Conservation (phyloP, 345 rosid species). For the Heritiera littoralis region DNA sequence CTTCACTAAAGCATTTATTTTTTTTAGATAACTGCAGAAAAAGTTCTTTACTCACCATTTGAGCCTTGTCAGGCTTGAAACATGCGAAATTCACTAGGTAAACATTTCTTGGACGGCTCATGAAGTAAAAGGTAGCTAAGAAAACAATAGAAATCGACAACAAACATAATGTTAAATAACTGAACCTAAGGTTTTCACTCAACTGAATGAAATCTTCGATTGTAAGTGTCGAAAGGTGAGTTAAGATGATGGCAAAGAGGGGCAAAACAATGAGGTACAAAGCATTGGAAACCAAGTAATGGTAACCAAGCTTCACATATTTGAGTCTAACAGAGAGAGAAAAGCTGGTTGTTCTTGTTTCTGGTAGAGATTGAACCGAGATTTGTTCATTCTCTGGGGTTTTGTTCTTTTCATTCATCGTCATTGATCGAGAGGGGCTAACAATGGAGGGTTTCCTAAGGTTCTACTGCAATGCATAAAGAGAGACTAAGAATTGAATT, state of each 20-base stretch:
- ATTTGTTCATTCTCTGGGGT: not conserved
- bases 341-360: not conserved
- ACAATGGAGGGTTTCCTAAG: not conserved
- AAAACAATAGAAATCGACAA: conserved; percentile 46
- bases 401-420: not conserved
- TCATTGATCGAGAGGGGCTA: not conserved
- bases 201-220: conserved; percentile 40
- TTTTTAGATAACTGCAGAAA: conserved; percentile 56
- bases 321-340: conserved; percentile 28
- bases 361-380: not conserved
- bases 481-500: not conserved
- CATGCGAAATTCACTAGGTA: conserved; percentile 75
- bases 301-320: conserved; percentile 76
- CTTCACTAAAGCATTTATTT: conserved; percentile 52
- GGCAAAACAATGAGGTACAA: conserved; percentile 55
- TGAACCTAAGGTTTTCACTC: conserved; percentile 57
- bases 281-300: conserved; percentile 68
- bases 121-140: conserved; percentile 64
- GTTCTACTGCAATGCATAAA: not conserved
- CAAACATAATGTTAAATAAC: conserved; percentile 42
- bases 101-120: conserved; percentile 62
- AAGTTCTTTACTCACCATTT: conserved; percentile 52
- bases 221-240: conserved; percentile 51
- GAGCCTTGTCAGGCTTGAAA: conserved; percentile 63
- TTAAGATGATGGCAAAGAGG: conserved; percentile 39